Base-by-base conservation (phyloP, 108 stramenopile species). In the Pseudonitzschia multistriata region DNA sequence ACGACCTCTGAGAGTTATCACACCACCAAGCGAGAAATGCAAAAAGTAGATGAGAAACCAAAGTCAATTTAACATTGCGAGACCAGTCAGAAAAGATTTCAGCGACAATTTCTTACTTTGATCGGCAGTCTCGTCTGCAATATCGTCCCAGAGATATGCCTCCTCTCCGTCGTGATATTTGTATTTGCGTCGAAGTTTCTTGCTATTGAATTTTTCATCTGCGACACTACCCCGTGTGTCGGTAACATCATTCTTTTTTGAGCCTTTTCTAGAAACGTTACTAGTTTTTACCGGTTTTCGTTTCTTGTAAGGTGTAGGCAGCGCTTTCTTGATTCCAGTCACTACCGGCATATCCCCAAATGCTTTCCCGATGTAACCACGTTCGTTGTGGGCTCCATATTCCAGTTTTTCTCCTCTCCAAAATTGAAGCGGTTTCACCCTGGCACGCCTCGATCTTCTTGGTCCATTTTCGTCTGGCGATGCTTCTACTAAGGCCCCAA, bases 361-460 rank as follows among this genome's bases (percentile, higher is more conserved):
- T 19, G 64, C 84, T 63, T 87, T 87, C 4, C 70, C 82, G 34
- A 88, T 60, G 0, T 64, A 42, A 5, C 81, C 86, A 29, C 68
- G 70, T 28, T 73, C 67, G 29, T 90, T 80, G 48, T 90, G 74
- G 1, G 85, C 68, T 25, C 81, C 89, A 67, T 90, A 95, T 53
- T 88, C 79, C n/a, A 85, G 30, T 57, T 85, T 79, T 76, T 97
- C 96, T 71, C 88, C 89, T 75, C 92, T 94, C 96, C 96, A 97
- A 64, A 71, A 97, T 62, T 84, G 81, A 17, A 96, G 68, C 40
- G 92, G 92, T 49, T 74, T 47, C 49, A 78, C 76, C 35, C 66
- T 74, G 15, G 79, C 76, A 24, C 96, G 80, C 49, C 70, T 66
- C 1, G 88, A 89, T 61, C 93, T 63, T 29, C 92, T 85, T 11